Conservation (phyloP, 2,329 filamentous ascomycete species). For the Alternaria dauci region DNA sequence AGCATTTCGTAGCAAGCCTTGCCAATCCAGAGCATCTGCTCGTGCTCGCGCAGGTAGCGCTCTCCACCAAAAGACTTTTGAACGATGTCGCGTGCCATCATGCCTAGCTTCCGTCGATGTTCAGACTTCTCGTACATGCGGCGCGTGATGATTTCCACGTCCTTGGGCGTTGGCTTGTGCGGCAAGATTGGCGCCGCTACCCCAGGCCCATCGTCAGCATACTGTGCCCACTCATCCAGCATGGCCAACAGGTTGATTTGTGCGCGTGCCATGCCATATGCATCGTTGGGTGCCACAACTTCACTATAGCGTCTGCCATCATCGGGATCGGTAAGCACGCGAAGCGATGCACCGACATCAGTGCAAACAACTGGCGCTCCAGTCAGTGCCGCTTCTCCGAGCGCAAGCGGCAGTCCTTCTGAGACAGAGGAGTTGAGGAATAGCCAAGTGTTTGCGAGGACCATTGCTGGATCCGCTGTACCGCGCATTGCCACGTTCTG, state of each 20-base stretch:
- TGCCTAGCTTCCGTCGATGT: slow-evolving; percentile 65
- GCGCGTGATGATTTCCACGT: slow-evolving; percentile 63
- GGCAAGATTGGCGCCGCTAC: slow-evolving; percentile 55
- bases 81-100: slow-evolving; percentile 66
- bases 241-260: slow-evolving; percentile 70
- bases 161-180: slow-evolving; percentile 58
- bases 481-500: slow-evolving; percentile 62
- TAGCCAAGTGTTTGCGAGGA: slow-evolving; percentile 54
- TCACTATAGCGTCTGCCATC: slow-evolving; percentile 63
- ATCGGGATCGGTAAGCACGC: slow-evolving; percentile 64
- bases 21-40: slow-evolving; percentile 59
- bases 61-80: slow-evolving; percentile 67
- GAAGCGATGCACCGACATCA: slow-evolving; percentile 64
- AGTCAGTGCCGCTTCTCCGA: slow-evolving; percentile 66
- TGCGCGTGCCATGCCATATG: slow-evolving; percentile 66
- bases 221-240: slow-evolving; percentile 68
- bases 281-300: slow-evolving; percentile 71
- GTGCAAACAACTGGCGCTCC: slow-evolving; percentile 66
- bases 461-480: slow-evolving; percentile 62
- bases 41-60: slow-evolving; percentile 68
- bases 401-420: slow-evolving; percentile 64
- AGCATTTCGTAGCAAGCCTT: slow-evolving; percentile 49
- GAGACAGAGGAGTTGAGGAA: slow-evolving; percentile 65
- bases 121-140: slow-evolving; percentile 69
- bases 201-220: slow-evolving; percentile 61